A percentile compares a stretch with the other conserved stretches of the same genome.
phyloP scores from a whole-genome alignment of 2,329 filamentous ascomycete species.

The Xylaria sp. region DNA sequence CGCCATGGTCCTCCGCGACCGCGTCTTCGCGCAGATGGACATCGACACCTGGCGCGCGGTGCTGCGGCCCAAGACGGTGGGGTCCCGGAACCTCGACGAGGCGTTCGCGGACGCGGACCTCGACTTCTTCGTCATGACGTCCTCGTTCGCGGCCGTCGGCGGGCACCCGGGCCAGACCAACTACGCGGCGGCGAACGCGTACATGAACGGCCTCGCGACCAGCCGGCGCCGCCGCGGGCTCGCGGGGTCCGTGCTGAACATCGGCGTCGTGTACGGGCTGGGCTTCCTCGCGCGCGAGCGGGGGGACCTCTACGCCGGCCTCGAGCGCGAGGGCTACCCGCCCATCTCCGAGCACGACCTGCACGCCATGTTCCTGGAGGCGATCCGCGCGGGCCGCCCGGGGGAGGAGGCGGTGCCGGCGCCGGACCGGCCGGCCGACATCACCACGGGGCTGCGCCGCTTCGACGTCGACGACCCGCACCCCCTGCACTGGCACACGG shows the following conservation, averaged over 20 bases:
- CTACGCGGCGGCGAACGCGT: slow-evolving; percentile 51
- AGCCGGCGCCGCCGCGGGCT: slow-evolving; percentile 40
- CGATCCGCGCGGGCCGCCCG: slow-evolving; percentile 47
- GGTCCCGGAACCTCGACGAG: slow-evolving; percentile 44
- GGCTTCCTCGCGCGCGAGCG: slow-evolving; percentile 48
- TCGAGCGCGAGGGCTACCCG: slow-evolving; percentile 49
- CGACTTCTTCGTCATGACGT: slow-evolving; percentile 52
- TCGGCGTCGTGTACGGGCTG: slow-evolving; percentile 50
- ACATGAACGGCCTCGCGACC: slow-evolving; percentile 49
- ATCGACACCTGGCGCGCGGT: slow-evolving; percentile 42
- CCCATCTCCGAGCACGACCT: slow-evolving; percentile 54
- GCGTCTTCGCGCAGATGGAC: slow-evolving; percentile 46
- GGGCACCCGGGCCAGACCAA: slow-evolving; percentile 49
- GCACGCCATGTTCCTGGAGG: slow-evolving; percentile 56
- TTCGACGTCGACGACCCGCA: slow-evolving; percentile 37
- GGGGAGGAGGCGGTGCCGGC: not conserved
- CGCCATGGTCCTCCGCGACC: slow-evolving; percentile 50
- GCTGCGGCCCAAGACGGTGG: slow-evolving; percentile 44
- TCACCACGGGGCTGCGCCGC: slow-evolving; percentile 46
- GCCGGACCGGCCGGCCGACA: slow-evolving; percentile 33
- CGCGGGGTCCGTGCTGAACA: slow-evolving; percentile 46
- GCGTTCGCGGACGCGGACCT: slow-evolving; percentile 39
- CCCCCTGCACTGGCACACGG: slow-evolving; percentile 46
- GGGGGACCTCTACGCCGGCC: slow-evolving; percentile 42
- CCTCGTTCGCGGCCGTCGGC: slow-evolving; percentile 48